Evolutionary conservation across 495 filamentous ascomycete species (phyloP).

Genomic region (Podospora pseudopauciseta): DNA sequence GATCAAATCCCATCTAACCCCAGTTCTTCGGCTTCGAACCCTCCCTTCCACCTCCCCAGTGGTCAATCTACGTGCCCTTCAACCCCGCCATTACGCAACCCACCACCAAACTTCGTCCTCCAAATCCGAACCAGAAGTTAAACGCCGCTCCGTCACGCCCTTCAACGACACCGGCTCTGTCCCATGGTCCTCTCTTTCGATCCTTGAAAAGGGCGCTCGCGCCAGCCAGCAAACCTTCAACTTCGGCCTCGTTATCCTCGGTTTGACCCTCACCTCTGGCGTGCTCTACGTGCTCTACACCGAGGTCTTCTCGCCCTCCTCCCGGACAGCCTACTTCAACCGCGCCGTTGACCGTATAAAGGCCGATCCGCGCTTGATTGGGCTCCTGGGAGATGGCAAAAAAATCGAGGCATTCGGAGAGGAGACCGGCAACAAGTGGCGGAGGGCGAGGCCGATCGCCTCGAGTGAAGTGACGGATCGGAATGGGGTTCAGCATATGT

Average conservation of each 20-base stretch:
- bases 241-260: slow-evolving; percentile 70
- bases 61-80: slow-evolving; percentile 7
- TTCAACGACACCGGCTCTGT: slow-evolving; percentile 78
- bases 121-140: slow-evolving; percentile 10
- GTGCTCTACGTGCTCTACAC: slow-evolving; percentile 75
- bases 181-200: slow-evolving; percentile 71
- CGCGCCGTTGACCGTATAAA: slow-evolving; percentile 77
- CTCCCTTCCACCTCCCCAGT: background rate
- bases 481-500: slow-evolving; percentile 73
- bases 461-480: slow-evolving; percentile 65
- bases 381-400: slow-evolving; percentile 69
- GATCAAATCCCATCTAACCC: background rate
- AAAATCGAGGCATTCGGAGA: slow-evolving; percentile 85
- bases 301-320: slow-evolving; percentile 84
- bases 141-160: slow-evolving; percentile 61
- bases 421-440: slow-evolving; percentile 76
- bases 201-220: slow-evolving; percentile 73
- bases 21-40: background rate
- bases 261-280: slow-evolving; percentile 72
- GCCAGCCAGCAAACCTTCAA: slow-evolving; percentile 90
- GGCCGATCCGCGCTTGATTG: slow-evolving; percentile 62
- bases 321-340: slow-evolving; percentile 84
- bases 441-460: slow-evolving; percentile 79
- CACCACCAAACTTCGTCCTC: slow-evolving; percentile 25
- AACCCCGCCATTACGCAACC: slow-evolving; percentile 33